Percentiles rank a stretch among this genome's conserved stretches.
Evolutionary conservation across 2,329 filamentous ascomycete species (phyloP).

Genomic region (Emericellopsis cladophorae): DNA sequence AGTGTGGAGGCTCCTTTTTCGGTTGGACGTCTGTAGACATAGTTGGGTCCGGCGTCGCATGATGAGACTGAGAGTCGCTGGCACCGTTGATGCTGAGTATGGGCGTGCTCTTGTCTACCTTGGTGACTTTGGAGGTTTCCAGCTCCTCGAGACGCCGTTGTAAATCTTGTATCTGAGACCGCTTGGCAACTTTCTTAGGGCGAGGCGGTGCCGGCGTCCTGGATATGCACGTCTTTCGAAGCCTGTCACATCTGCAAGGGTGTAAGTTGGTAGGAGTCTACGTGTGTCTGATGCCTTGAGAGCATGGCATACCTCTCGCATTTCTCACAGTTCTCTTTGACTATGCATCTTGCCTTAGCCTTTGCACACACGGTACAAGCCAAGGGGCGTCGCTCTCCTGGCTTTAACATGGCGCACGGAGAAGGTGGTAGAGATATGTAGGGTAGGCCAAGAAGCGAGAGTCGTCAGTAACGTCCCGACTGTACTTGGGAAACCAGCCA

Average conservation of each 20-base stretch:
- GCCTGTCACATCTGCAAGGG: constrained; percentile 28
- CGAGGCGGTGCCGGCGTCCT: constrained; percentile 34
- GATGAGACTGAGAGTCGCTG: neutral
- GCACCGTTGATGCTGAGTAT: neutral
- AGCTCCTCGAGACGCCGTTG: constrained; percentile 36
- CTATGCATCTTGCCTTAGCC: constrained; percentile 37
- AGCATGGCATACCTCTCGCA: constrained; percentile 31
- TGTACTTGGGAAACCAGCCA: neutral
- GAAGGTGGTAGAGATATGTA: no score
- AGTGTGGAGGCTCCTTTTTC: no score
- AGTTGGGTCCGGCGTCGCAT: no score
- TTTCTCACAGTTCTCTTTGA: constrained; percentile 9
- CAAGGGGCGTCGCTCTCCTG: constrained; percentile 27
- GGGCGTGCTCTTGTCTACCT: no score
- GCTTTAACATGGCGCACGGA: no score
- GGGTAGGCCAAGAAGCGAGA: neutral
- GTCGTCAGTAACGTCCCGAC: neutral
- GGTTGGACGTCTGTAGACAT: no score
- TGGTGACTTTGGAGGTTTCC: neutral
- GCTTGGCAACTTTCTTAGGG: constrained; percentile 30
- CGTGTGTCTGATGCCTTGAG: neutral
- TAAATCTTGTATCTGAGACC: constrained; percentile 35
- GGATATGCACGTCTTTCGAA: constrained; percentile 31
- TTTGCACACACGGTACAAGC: constrained; percentile 37
- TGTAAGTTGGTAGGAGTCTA: neutral